Evolutionary conservation across 2,329 filamentous ascomycete species (phyloP).

Genomic region (Cytospora leucostoma): DNA sequence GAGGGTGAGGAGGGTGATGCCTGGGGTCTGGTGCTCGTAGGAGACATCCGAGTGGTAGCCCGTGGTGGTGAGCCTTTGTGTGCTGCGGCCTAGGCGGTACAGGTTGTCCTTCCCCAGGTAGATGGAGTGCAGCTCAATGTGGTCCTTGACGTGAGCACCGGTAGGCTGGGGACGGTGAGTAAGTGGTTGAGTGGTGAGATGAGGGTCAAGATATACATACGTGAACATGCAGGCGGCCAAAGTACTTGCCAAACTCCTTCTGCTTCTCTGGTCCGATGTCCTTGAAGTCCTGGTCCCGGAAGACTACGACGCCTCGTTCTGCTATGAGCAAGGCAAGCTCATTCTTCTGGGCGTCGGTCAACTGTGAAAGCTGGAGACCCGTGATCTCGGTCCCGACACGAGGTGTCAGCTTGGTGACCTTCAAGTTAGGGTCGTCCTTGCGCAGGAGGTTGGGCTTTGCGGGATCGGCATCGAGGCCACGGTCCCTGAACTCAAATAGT

Average conservation of each 20-base stretch:
- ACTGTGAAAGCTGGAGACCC: conserved; percentile 42
- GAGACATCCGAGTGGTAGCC: conserved; percentile 47
- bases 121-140: conserved; percentile 48
- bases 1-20: conserved; percentile 43
- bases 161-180: conserved; percentile 37
- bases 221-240: conserved; percentile 44
- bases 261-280: conserved; percentile 42
- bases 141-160: conserved; percentile 45
- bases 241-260: conserved; percentile 42
- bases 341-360: conserved; percentile 43
- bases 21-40: conserved; percentile 46
- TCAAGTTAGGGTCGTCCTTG: conserved; percentile 27
- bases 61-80: conserved; percentile 40
- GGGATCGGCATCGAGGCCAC: conserved; percentile 37
- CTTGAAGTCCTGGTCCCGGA: conserved; percentile 40
- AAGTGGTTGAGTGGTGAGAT: conserved; percentile 39
- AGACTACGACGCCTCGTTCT: conserved; percentile 43
- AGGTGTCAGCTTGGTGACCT: conserved; percentile 35
- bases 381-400: conserved; percentile 45
- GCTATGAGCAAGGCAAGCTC: conserved; percentile 46
- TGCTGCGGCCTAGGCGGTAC: conserved; percentile 40
- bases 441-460: conserved; percentile 35
- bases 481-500: conserved; percentile 37
- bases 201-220: conserved; percentile 42
- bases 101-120: conserved; percentile 49